Evolutionary conservation across 805 yeast species (phyloP).

Genomic region (Ogataea parapolymorpha): DNA sequence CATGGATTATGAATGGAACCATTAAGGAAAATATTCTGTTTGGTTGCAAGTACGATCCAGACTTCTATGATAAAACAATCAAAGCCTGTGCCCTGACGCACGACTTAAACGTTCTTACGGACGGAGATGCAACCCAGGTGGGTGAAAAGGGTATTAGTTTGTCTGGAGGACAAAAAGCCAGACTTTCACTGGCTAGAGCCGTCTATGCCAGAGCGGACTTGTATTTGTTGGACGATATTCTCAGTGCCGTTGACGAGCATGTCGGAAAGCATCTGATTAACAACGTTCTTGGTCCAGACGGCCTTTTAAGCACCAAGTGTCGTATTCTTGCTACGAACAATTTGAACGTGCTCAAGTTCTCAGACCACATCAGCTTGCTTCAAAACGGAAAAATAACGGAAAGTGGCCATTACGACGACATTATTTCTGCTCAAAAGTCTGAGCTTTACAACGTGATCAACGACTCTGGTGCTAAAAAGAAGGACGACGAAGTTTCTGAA

Average conservation of each 20-base stretch:
- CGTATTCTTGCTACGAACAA: constrained; percentile 83
- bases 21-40: constrained; percentile 84
- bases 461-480: constrained; percentile 55
- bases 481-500: constrained; percentile 13
- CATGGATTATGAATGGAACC: constrained; percentile 94
- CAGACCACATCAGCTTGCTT: constrained; percentile 66
- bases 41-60: constrained; percentile 78
- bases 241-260: constrained; percentile 95
- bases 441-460: constrained; percentile 51
- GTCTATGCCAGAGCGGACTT: constrained; percentile 90
- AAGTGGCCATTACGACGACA: constrained; percentile 57
- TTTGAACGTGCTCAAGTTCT: constrained; percentile 74
- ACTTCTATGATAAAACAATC: constrained; percentile 72
- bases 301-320: constrained; percentile 71
- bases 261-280: constrained; percentile 82
- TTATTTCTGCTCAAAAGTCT: constrained; percentile 38
- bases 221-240: constrained; percentile 82
- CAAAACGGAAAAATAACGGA: constrained; percentile 66
- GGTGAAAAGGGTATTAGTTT: constrained; percentile 95
- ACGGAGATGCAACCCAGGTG: constrained; percentile 85
- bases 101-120: constrained; percentile 73
- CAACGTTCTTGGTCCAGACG: constrained; percentile 78
- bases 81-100: constrained; percentile 82
- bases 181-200: constrained; percentile 88
- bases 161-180: constrained; percentile 95